Evolutionary conservation across 768 basidiomycete species (phyloP), one percentile per base, ranked within the genome.

Genomic region (Hericium rajendrae): DNA sequence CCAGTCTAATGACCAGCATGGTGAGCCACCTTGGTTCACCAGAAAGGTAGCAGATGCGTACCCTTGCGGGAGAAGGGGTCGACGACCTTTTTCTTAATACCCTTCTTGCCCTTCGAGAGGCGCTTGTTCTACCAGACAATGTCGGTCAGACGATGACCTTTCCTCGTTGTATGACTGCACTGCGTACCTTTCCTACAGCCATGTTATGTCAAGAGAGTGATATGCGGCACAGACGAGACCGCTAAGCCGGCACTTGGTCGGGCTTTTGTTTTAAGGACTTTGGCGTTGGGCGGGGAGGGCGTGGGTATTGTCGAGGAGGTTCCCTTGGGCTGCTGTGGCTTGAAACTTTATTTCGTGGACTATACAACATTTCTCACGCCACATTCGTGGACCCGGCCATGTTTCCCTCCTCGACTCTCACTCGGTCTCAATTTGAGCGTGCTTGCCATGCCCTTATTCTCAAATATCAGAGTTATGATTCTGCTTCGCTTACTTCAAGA

Each of bases 31-130:
- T 32, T 24, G 22, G 16, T 16, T n/a, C 10, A 37, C 10, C 2
- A 24, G 15, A 5, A 10, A 24, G 38, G 16, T 39, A 59, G 20
- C 39, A 6, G 22, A 48, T 6, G 61, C 76, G 59, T 67, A 94
- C 95, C 95, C 78, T 99, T 99, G 80, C 97, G 87, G 64, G 95
- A 87, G 88, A 99, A 97, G 63, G 97, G 94, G 83, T 99, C 97
- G 62, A 99, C 93, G 72, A 97, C 94, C 86, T 98, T 97, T 81
- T 98, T 99, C 93, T 99, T 99, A 81, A 97, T 86, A 73, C 92
- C 93, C 80, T 94, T 94, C 84, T 94, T 94, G 68, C 93, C 93
- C 79, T 97, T 97, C 52, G 93, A 94, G 66, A 94, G 83, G 72
- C 93, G 86, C 78, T 99, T 99, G 80, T 97, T 98, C 91, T 98